Base-by-base conservation (phyloP, 2,329 filamentous ascomycete genomes). In the Ophiostoma triangulosporum region DNA sequence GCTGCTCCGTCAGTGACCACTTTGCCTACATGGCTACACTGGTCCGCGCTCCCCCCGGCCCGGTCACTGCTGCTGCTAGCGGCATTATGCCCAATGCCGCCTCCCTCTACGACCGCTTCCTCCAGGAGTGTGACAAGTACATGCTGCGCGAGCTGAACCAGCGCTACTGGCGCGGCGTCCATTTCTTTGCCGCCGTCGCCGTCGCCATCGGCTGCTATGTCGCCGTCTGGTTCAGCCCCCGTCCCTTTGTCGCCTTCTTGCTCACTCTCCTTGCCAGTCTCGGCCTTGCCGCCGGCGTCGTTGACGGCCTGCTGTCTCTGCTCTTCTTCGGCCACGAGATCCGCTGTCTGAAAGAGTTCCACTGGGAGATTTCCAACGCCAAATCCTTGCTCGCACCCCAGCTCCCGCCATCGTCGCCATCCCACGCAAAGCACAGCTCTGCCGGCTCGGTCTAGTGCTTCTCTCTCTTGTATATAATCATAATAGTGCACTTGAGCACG, bases 1-100 rank as follows among this genome's bases (percentile, higher is more conserved):
- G 81, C 57, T 95, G 89, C 69, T 95, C 88, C 1, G 74, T 97
- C 26, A 96, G 89, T 61, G 91, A 98, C 64, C 93, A 97, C 66
- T 97, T 96, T 66, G 89, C 88, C 22, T 85, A 97, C 52, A 85
- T 91, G 65, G 83, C 87, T 6, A 89, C 87, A 0, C 73, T 97
- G 9, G n/a, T 49, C 6, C 22, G 53, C 1, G 31, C 40, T 20
- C 45, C 45, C 46, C 36, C n/a, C n/a, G n/a, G n/a, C n/a, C n/a
- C n/a, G n/a, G n/a, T n/a, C n/a, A n/a, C n/a, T n/a, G n/a, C n/a
- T n/a, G n/a, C n/a, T n/a, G n/a, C n/a, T n/a, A n/a, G n/a, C n/a
- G n/a, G n/a, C n/a, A n/a, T n/a, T n/a, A n/a, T 17, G 24, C 24
- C 26, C 43, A 12, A 46, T 26, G n/a, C 14, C 3, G 43, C 26